Evolutionary conservation across 228 moss, liverwort and hornwort genomes (phyloP).

Genomic region (Sphagnum magellanicum): DNA sequence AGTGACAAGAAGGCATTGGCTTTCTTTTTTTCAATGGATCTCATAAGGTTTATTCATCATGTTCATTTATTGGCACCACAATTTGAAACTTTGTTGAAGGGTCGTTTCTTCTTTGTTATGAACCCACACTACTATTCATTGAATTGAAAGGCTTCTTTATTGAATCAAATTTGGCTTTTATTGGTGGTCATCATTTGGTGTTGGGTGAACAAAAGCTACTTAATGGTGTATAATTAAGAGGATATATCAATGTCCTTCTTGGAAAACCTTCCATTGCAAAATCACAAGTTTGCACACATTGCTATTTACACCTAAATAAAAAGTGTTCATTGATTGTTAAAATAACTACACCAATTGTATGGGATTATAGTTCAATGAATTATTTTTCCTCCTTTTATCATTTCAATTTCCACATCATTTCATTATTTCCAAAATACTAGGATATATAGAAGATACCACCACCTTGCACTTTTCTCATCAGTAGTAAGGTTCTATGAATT

Average conservation of each 20-base stretch:
- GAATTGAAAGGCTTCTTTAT: too few species aligned
- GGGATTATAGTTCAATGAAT: constrained; percentile 69
- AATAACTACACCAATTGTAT: constrained; percentile 89
- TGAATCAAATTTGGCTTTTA: not conserved
- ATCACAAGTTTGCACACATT: constrained; percentile 96
- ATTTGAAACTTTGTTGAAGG: too few species aligned
- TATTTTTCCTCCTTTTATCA: not conserved
- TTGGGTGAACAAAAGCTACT: constrained; percentile 54
- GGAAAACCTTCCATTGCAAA: constrained; percentile 97
- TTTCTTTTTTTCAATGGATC: constrained; percentile 61
- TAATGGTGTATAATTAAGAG: constrained; percentile 75
- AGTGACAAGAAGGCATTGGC: constrained; percentile 24
- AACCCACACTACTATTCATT: too few species aligned
- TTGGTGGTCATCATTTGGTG: not conserved
- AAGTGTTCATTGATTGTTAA: constrained; percentile 96
- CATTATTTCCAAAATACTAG: too few species aligned
- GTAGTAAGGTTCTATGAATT: too few species aligned
- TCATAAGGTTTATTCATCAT: constrained; percentile 52
- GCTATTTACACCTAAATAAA: constrained; percentile 87
- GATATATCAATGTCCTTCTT: constrained; percentile 92
- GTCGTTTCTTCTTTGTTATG: too few species aligned
- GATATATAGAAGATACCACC: too few species aligned
- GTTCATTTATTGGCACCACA: not conserved
- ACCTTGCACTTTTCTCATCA: too few species aligned
- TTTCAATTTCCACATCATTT: too few species aligned